Conservation (phyloP, 1,139 yeast species). For the Kluyveromyces sp. region DNA sequence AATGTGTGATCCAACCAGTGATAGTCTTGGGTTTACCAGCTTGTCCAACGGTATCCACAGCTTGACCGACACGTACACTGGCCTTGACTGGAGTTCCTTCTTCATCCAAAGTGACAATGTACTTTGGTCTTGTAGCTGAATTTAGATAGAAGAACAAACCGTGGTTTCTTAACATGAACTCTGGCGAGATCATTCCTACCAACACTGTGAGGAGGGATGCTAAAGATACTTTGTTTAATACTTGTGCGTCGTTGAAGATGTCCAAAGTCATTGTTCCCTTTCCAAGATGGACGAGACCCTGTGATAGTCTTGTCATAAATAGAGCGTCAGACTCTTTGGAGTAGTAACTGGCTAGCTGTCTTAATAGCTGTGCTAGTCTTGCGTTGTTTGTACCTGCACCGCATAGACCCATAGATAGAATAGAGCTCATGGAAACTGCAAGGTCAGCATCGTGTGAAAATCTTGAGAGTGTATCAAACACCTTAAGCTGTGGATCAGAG, state of each 20-base stretch:
- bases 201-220: slow-evolving; percentile 85
- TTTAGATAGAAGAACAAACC: slow-evolving; percentile 80
- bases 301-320: slow-evolving; percentile 91
- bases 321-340: slow-evolving; percentile 84
- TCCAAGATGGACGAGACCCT: slow-evolving; percentile 91
- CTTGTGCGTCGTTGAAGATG: slow-evolving; percentile 86
- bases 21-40: slow-evolving; percentile 98
- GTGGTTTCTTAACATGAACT: slow-evolving; percentile 55
- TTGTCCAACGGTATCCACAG: slow-evolving; percentile 97
- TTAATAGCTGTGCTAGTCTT: slow-evolving; percentile 86
- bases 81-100: slow-evolving; percentile 84
- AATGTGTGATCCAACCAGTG: slow-evolving; percentile 99
- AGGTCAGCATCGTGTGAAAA: slow-evolving; percentile 93
- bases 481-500: slow-evolving; percentile 95
- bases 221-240: slow-evolving; percentile 79
- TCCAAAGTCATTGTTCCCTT: slow-evolving; percentile 84
- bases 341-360: slow-evolving; percentile 92
- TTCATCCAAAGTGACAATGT: slow-evolving; percentile 89
- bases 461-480: slow-evolving; percentile 90
- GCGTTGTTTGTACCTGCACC: slow-evolving; percentile 99
- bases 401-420: slow-evolving; percentile 93
- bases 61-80: slow-evolving; percentile 96
- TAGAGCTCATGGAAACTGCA: slow-evolving; percentile 92
- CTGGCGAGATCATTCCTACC: slow-evolving; percentile 82
- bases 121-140: slow-evolving; percentile 87